Evolutionary conservation across 2,329 filamentous ascomycete species (phyloP), one percentile per base, ranked within the genome.

Genomic region (Pestalotiopsis sp.): DNA sequence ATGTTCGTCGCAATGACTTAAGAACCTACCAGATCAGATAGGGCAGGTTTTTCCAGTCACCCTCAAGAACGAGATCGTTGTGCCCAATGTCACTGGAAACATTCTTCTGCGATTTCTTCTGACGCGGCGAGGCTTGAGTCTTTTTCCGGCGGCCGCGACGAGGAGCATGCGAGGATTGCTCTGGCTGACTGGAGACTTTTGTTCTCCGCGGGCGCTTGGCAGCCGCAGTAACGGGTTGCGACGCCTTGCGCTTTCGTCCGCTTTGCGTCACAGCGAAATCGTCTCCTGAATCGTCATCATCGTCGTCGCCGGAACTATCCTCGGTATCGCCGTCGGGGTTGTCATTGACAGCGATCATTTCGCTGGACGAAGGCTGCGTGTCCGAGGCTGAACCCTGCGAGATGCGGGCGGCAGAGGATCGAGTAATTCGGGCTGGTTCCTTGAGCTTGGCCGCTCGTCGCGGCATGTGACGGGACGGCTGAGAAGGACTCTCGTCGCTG

Each of bases 401-500:
- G 60, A 75, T 72, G 70, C 76, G 74, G 12, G 72, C 69, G 4
- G 72, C 73, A 23, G 72, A 75, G 2, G 76, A 74, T 49, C 76
- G 68, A 14, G 77, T 78, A 56, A 68, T 65, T 20, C 76, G 73
- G 23, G 45, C 68, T 1, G 76, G 75, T 58, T 39, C 61, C 69
- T 77, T 78, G 62, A 72, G 71, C 68, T 78, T 79, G 5, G 76
- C 76, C 23, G 69, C 74, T 52, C 76, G 76, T 12, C 69, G 69
- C 27, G 75, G 77, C 63, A 74, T 68, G 52, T 69, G 71, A 58
- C 77, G 76, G n/a, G 72, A 68, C 69, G 71, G 70, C 66, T 69
- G 71, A 59, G 70, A 68, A 17, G 71, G 72, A 17, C 71, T 69
- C 41, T 68, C 70, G 41, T 74, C 66, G 52, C 59, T 36, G 31